These are phyloP conservation scores for Chrysoporthe austroafricana DNA, from an alignment of 2,329 filamentous ascomycete genomes.

Conservation along the genomic window DNA sequence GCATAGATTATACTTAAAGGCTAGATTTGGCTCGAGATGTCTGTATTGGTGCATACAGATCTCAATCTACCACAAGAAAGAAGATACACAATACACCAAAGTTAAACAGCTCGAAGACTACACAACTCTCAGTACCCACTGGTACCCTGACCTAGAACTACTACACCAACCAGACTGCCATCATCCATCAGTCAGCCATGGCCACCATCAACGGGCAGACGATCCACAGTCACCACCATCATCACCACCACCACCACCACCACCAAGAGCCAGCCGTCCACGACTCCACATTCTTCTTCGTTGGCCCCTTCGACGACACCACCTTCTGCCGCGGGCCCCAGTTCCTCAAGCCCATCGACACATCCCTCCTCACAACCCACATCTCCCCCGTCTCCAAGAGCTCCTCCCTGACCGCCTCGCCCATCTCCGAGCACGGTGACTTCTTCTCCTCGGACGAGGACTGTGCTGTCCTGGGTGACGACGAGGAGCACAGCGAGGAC, in stretches of 20 bases:
- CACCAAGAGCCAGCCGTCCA: slow-evolving; percentile 14
- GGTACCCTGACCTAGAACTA: neutral
- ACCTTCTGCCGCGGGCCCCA: slow-evolving; percentile 24
- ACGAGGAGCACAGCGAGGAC: slow-evolving; percentile 27
- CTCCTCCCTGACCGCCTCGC: slow-evolving; percentile 23
- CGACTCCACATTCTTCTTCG: slow-evolving; percentile 24
- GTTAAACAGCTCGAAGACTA: neutral
- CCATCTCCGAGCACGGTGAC: slow-evolving; percentile 16
- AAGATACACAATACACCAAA: neutral
- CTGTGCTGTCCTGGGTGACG: slow-evolving; percentile 27
- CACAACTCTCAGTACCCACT: neutral
- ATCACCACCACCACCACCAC: slow-evolving; percentile 3
- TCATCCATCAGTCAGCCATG: neutral
- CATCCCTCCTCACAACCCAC: slow-evolving; percentile 20
- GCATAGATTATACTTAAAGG: neutral
- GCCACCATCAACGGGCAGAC: slow-evolving; percentile 10
- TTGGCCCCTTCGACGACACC: slow-evolving; percentile 28
- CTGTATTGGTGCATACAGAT: neutral
- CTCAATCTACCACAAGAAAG: neutral
- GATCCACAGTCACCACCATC: slow-evolving; percentile 6
- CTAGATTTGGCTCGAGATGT: neutral
- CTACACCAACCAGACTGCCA: neutral
- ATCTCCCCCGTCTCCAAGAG: slow-evolving; percentile 20
- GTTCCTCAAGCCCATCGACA: slow-evolving; percentile 27
- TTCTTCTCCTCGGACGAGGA: slow-evolving; percentile 19